Evolutionary conservation across 768 basidiomycete species (phyloP).

Genomic region (Russula sp.): DNA sequence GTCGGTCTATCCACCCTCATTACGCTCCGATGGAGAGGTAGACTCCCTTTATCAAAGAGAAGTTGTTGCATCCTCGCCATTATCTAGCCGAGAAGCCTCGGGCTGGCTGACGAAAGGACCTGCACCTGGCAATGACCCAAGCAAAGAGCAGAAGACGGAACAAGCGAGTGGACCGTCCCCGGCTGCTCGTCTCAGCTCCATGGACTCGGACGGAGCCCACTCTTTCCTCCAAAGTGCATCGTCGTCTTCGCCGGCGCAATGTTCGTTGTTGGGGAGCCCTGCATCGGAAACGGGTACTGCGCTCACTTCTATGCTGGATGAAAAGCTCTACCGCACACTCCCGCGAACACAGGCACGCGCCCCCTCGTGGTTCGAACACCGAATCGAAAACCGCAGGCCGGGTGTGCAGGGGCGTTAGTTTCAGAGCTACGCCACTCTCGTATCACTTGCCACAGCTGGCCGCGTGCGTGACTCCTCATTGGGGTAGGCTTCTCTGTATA

Average conservation of each 20-base stretch:
- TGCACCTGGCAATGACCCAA: neutral
- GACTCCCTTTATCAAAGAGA: slow-evolving; percentile 19
- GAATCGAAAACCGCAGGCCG: neutral
- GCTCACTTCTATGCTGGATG: slow-evolving; percentile 42
- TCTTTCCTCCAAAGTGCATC: neutral
- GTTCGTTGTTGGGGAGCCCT: neutral
- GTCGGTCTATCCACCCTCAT: slow-evolving; percentile 26
- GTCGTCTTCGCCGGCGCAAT: neutral
- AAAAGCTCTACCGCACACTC: slow-evolving; percentile 28
- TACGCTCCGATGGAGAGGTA: slow-evolving; percentile 9
- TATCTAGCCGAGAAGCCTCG: neutral
- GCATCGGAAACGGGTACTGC: neutral
- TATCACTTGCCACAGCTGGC: neutral
- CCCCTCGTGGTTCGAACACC: neutral
- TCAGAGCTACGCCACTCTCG: neutral
- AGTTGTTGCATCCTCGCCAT: neutral
- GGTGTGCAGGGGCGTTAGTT: neutral
- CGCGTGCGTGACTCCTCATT: neutral
- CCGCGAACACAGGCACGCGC: neutral
- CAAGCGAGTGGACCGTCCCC: neutral
- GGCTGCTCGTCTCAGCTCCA: neutral
- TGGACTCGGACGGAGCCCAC: neutral
- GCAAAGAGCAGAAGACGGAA: neutral
- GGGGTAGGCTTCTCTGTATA: neutral
- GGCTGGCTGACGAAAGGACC: neutral